phyloP scores from a whole-genome alignment of 768 basidiomycete genomes.

The Kwoniella sp. region DNA sequence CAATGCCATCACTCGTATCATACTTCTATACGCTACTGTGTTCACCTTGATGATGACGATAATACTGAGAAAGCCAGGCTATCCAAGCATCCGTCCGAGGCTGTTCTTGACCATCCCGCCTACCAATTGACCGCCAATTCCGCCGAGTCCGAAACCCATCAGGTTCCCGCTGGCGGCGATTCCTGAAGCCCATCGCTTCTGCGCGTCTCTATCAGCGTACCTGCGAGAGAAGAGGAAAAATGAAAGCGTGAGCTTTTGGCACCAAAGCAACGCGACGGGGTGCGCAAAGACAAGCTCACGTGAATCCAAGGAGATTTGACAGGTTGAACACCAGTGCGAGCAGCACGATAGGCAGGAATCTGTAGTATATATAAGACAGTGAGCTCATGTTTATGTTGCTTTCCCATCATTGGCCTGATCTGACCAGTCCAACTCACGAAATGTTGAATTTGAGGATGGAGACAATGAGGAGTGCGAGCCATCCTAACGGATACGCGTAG shows the following conservation, averaged over 20 bases:
- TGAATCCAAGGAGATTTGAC: slow-evolving; percentile 94
- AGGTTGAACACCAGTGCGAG: slow-evolving; percentile 95
- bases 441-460: slow-evolving; percentile 85
- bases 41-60: too few relatives aligned
- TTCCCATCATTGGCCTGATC: too few relatives aligned
- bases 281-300: slow-evolving; percentile 68
- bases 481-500: slow-evolving; percentile 84
- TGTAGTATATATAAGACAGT: not conserved
- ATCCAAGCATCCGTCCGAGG: slow-evolving; percentile 73
- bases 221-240: slow-evolving; percentile 16
- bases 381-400: too few relatives aligned
- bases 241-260: not conserved
- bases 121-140: slow-evolving; percentile 80
- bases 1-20: too few relatives aligned
- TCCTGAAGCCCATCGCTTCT: slow-evolving; percentile 81
- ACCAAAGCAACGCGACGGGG: not conserved
- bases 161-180: slow-evolving; percentile 72
- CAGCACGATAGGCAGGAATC: slow-evolving; percentile 86
- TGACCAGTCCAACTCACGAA: slow-evolving; percentile 74
- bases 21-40: too few relatives aligned
- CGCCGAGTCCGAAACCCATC: slow-evolving; percentile 67
- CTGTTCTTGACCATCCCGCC: slow-evolving; percentile 79
- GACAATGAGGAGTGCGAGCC: slow-evolving; percentile 82
- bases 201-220: slow-evolving; percentile 72
- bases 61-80: too few relatives aligned